These are phyloP conservation scores for Bretschneidera sinensis DNA, from an alignment of 345 rosid genomes.

Conservation along the genomic window DNA sequence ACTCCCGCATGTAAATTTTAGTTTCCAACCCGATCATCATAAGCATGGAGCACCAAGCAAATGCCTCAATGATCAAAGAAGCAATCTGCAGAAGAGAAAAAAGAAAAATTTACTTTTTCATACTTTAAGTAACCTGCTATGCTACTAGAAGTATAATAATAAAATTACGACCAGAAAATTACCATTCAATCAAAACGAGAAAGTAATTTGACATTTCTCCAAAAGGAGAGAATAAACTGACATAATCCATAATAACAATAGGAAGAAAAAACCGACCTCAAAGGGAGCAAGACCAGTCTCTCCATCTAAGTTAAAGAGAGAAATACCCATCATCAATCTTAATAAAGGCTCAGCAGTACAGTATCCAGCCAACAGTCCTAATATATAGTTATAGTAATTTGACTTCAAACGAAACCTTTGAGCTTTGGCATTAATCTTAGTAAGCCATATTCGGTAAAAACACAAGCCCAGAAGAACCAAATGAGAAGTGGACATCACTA, in stretches of 20 bases:
- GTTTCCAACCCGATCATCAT: conserved; percentile 63
- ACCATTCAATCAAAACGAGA: neutral
- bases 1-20: conserved; percentile 55
- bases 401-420: conserved; percentile 63
- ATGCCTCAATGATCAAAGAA: conserved; percentile 59
- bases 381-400: conserved; percentile 45
- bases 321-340: conserved; percentile 62
- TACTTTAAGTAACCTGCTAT: neutral
- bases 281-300: conserved; percentile 60
- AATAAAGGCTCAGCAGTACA: conserved; percentile 68
- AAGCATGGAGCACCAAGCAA: conserved; percentile 83
- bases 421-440: conserved; percentile 43
- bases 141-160: neutral
- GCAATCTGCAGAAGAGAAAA: conserved; percentile 41
- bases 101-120: neutral
- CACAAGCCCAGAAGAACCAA: conserved; percentile 68
- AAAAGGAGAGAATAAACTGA: neutral
- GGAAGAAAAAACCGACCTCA: conserved; percentile 52
- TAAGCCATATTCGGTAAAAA: conserved; percentile 66
- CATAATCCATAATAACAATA: neutral
- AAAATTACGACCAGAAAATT: neutral
- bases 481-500: conserved; percentile 64
- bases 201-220: neutral
- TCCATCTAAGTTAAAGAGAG: conserved; percentile 56
- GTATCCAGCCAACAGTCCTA: conserved; percentile 61